Evolutionary conservation across 2,329 filamentous ascomycete species (phyloP).

Genomic region (Scedosporium aurantiacum): DNA sequence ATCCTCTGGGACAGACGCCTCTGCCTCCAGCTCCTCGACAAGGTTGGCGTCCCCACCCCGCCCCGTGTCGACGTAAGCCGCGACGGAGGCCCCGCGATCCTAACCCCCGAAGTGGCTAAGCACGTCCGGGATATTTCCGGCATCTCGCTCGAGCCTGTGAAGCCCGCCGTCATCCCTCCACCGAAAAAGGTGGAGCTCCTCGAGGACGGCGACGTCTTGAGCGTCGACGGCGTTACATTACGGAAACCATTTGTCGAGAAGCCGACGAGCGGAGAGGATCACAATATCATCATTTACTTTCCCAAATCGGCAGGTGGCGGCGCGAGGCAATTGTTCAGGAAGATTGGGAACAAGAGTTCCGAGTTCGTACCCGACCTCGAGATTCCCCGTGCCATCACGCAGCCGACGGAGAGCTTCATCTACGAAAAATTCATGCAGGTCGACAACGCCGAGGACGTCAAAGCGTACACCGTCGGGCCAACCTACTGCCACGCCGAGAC

Average conservation of each 20-base stretch:
- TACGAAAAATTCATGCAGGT: constrained; percentile 97
- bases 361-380: constrained; percentile 74
- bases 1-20: constrained; percentile 91
- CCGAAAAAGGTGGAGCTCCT: constrained; percentile 70
- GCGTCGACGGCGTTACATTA: constrained; percentile 72
- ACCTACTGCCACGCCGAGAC: constrained; percentile 95
- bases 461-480: constrained; percentile 92
- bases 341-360: constrained; percentile 98
- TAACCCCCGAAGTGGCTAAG: constrained; percentile 69
- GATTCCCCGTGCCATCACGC: constrained; percentile 69
- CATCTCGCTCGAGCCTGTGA: constrained; percentile 57
- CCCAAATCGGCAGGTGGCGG: constrained; percentile 78
- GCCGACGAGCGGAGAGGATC: constrained; percentile 93
- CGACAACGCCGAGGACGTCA: constrained; percentile 95
- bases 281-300: constrained; percentile 98
- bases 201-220: constrained; percentile 80
- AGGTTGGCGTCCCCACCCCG: constrained; percentile 81
- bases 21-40: constrained; percentile 78
- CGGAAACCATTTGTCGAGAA: constrained; percentile 97
- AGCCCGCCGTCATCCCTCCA: constrained; percentile 51
- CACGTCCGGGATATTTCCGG: constrained; percentile 74
- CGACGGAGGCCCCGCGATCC: constrained; percentile 74
- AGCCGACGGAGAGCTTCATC: constrained; percentile 74
- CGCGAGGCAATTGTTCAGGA: constrained; percentile 84
- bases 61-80: constrained; percentile 82